Base-by-base conservation (phyloP, 2,329 filamentous ascomycete species). In the Paecilomyces sp. region DNA sequence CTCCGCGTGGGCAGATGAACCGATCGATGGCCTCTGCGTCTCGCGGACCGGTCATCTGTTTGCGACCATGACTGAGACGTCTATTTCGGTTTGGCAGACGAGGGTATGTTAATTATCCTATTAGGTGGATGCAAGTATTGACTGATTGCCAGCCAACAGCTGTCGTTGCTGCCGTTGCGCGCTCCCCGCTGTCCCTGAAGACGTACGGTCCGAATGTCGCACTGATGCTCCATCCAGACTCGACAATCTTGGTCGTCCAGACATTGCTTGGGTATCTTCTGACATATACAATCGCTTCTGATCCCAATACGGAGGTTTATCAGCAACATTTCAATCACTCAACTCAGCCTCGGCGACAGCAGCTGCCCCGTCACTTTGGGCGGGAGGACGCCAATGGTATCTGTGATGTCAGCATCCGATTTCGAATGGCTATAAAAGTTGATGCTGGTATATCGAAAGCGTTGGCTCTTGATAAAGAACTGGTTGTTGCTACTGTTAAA, bases 381-480 rank as follows among this genome's bases (percentile, higher is more conserved):
- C 85, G 89, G 1, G 92, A 92, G 34, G 94, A 97, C 73, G 90
- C 90, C 9, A 83, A 83, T 55, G 91, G 91, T 3, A 87, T 96
- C 56, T 85, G 86, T 57, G 94, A 99, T 75, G 86, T 96, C 59
- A 96, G 89, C 67, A 83, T 99, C 55, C 89, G 91, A 11, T 99
- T 99, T 75, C 86, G 93, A 60, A 96, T 97, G 90, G 93, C 96
- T 13, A 97, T 99, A 70, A 95, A 96, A 72, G 91, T 99, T 18
- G 94, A 99, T 75, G 94, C 94, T 2, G 94, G 94, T 2, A 97
- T 99, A 67, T 87, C 88, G 66, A 90, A 88, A 68, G 91, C 90
- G 11, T 78, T 97, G 58, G 93, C 94, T 2, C 82, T 97, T 24
- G 94, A 97, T 65, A 91, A 96, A 59, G 94, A 97, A 74, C 80